These are phyloP conservation scores for Plenodomus biglobosus DNA, from an alignment of 2,329 filamentous ascomycete species.

Conservation along the genomic window DNA sequence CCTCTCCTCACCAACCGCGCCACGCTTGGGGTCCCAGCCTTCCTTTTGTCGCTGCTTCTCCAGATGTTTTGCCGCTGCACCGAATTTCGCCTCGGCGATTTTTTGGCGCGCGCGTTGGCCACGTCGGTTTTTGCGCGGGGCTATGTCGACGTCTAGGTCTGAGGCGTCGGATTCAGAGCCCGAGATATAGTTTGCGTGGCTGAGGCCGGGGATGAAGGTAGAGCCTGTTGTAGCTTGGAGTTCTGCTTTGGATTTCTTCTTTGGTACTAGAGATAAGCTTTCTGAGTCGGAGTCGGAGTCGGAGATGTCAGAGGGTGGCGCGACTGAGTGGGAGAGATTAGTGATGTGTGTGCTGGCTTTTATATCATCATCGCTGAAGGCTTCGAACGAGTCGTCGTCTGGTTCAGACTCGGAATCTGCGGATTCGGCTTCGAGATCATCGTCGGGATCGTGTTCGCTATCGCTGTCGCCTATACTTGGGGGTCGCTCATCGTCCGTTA, in stretches of 20 bases:
- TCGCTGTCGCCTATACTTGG: conserved; percentile 36
- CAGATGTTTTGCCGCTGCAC: conserved; percentile 68
- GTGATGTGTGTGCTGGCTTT: background rate
- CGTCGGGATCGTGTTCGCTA: conserved; percentile 23
- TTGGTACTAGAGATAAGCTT: conserved; percentile 13
- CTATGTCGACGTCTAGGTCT: conserved; percentile 52
- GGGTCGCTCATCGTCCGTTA: conserved; percentile 33
- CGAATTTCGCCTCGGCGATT: conserved; percentile 80
- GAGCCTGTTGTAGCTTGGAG: conserved; percentile 46
- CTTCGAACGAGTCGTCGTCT: conserved; percentile 7
- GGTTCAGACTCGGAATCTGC: conserved; percentile 8
- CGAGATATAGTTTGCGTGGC: conserved; percentile 75
- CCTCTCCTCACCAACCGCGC: conserved; percentile 49
- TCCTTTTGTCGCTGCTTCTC: conserved; percentile 52
- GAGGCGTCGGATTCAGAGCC: conserved; percentile 75
- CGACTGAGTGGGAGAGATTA: conserved; percentile 6
- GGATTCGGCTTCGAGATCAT: conserved; percentile 22
- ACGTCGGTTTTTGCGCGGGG: conserved; percentile 69
- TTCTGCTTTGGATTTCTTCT: conserved; percentile 18
- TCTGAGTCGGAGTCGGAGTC: conserved; percentile 18
- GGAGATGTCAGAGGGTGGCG: conserved; percentile 17
- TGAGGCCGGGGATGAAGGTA: conserved; percentile 72
- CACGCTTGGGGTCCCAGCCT: conserved; percentile 62
- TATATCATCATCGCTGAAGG: conserved; percentile 4
- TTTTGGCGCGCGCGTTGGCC: conserved; percentile 77